A percentile compares a stretch with the other conserved stretches of the same genome.
Conservation (phyloP, 2,329 filamentous ascomycete genomes). For the Aschersonia sp. region DNA sequence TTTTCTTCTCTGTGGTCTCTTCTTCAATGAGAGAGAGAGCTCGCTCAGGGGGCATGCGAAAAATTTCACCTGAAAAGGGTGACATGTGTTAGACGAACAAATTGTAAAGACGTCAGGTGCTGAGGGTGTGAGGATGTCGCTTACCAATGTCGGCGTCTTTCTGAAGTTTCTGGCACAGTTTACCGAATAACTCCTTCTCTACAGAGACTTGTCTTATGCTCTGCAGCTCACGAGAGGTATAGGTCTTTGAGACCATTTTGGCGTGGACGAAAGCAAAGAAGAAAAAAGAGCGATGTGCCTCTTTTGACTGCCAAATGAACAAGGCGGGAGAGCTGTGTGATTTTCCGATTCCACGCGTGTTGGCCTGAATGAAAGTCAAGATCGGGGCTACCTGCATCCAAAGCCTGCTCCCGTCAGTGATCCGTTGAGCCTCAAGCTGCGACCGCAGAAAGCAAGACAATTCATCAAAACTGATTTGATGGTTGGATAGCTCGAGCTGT, state of each 20-base stretch:
- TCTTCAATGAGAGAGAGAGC: conserved; percentile 17
- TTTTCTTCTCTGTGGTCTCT: conserved; percentile 9
- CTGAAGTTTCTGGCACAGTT: conserved; percentile 19
- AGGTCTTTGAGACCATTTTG: conserved; percentile 28
- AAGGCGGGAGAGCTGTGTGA: conserved; percentile 19
- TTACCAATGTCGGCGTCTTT: conserved; percentile 26
- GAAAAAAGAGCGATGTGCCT: conserved; percentile 21
- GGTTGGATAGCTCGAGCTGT: conserved; percentile 11
- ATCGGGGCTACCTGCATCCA: conserved; percentile 16
- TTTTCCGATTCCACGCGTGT: conserved; percentile 7
- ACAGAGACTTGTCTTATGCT: conserved; percentile 14
- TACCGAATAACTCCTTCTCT: conserved; percentile 12
- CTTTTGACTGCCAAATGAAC: conserved; percentile 21
- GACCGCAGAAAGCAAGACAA: conserved; percentile 13
- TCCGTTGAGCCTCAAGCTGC: conserved; percentile 12
- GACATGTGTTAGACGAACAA: not conserved
- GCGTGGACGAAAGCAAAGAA: conserved; percentile 23
- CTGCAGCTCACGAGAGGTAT: conserved; percentile 30
- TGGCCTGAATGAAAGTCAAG: conserved; percentile 18
- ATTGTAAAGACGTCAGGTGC: too few relatives aligned
- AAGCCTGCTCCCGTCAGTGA: conserved; percentile 15
- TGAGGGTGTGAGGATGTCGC: conserved; percentile 2
- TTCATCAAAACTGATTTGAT: conserved; percentile 4
- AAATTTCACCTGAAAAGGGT: conserved; percentile 13
- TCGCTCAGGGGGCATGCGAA: conserved; percentile 13